These are phyloP conservation scores for Salvia rosmarinus DNA, from an alignment of 257 asterid genomes.

Conservation along the genomic window DNA sequence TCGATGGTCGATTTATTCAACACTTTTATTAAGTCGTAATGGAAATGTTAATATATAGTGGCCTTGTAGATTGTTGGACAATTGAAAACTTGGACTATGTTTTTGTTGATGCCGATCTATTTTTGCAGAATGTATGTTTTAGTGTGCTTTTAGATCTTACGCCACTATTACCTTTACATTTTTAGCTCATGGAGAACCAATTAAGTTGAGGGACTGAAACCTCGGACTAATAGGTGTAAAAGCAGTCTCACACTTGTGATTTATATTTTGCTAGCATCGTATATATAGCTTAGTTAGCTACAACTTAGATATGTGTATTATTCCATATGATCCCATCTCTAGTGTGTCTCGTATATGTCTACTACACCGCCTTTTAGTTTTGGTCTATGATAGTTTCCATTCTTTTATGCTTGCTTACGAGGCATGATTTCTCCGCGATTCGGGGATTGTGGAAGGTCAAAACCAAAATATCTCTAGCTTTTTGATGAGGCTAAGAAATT, in stretches of 20 bases:
- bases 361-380: neutral
- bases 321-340: neutral
- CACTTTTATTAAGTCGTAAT: neutral
- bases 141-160: neutral
- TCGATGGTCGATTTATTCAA: slow-evolving; percentile 10
- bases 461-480: slow-evolving; percentile 69
- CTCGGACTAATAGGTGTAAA: neutral
- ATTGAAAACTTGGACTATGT: neutral
- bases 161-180: neutral
- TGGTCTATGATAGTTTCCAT: slow-evolving; percentile 1
- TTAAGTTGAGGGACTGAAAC: slow-evolving; percentile 20
- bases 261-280: neutral
- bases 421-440: slow-evolving; percentile 46
- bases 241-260: neutral
- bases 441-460: slow-evolving; percentile 92
- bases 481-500: slow-evolving; percentile 72
- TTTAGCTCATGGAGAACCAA: neutral
- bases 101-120: slow-evolving; percentile 16
- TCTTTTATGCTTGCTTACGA: slow-evolving; percentile 3
- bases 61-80: neutral
- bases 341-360: neutral
- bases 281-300: too few species aligned
- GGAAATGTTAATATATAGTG: neutral
- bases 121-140: neutral
- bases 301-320: neutral